Base-by-base conservation (phyloP, 768 basidiomycete species). In the Kwoniella sp. region DNA sequence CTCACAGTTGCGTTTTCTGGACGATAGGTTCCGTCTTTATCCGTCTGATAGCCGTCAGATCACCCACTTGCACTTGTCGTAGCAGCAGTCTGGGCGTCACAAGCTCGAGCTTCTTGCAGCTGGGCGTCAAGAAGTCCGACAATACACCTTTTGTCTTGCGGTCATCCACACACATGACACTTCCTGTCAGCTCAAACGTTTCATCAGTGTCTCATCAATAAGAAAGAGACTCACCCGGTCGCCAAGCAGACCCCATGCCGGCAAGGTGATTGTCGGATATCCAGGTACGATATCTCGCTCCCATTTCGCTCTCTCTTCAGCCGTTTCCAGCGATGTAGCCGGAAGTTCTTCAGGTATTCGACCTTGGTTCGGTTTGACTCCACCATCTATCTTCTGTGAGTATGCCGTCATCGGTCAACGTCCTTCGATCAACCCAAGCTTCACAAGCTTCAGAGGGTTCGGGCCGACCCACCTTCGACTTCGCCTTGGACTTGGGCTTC, bases 11-110 rank as follows among this genome's bases (percentile, higher is more conserved):
- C 0, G 77, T 79, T 38, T 68, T 70, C 58, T 79, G 73, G 1
- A 79, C 77, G 12, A 72, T 62, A 1, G 77, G 77, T 50, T 79
- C 77, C 34, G 48, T 72, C 65, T 79, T 79, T 38, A 79, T 79
- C 62, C 68, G 48, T 57, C 65, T 64, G 28, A 79, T 73, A 15
- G 58, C 72, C 2, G 51, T 55, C 34, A 66, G 29, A 61, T 79
- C 77, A 3, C 66, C 63, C 1, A 38, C n/a, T 37, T 64, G 31
- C 15, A 73, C 66, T 55, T 68, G 71, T 15, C 77, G 58, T 4
- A 79, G 58, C 20, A 45, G 28, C n/a, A 79, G 55, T 5, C 77
- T 61, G 13, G 68, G 64, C 2, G 73, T 79, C 1, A 31, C 2
- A 11, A 75, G 65, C n/a, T 68, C 48, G 0, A 75, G 17, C 31